Evolutionary conservation across 768 basidiomycete genomes (phyloP).

Genomic region (Leccinellum rugosiceps): DNA sequence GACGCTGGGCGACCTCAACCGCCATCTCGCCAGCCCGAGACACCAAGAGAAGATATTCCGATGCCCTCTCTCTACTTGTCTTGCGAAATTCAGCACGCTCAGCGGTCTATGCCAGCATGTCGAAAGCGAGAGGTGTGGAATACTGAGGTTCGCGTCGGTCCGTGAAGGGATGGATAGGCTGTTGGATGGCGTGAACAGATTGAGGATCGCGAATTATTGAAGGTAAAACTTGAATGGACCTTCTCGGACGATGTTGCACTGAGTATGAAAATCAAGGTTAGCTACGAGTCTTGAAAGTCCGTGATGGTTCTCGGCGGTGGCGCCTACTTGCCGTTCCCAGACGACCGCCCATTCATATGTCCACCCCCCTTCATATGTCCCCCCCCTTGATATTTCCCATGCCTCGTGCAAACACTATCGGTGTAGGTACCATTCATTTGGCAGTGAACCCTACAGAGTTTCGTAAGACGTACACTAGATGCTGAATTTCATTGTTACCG

Average conservation of each 20-base stretch:
- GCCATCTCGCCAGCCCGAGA: slow-evolving; percentile 60
- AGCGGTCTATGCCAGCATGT: slow-evolving; percentile 64
- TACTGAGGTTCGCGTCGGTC: slow-evolving; percentile 45
- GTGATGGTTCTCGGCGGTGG: slow-evolving; percentile 24
- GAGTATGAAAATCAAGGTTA: slow-evolving; percentile 18
- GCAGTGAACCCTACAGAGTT: neutral
- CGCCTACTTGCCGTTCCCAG: slow-evolving; percentile 7
- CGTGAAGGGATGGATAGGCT: slow-evolving; percentile 38
- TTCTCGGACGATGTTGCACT: neutral
- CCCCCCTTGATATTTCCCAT: neutral
- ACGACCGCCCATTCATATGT: slow-evolving; percentile 22
- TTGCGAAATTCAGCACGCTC: slow-evolving; percentile 43
- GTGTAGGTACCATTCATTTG: slow-evolving; percentile 9
- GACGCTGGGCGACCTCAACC: slow-evolving; percentile 47
- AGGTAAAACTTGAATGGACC: slow-evolving; percentile 4
- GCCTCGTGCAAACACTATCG: slow-evolving; percentile 15
- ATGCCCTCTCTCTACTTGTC: slow-evolving; percentile 51
- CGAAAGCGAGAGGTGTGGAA: slow-evolving; percentile 59
- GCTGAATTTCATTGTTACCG: slow-evolving; percentile 12
- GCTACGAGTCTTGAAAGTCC: slow-evolving; percentile 21
- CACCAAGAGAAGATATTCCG: slow-evolving; percentile 53
- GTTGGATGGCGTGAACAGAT: slow-evolving; percentile 12
- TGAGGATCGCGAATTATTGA: slow-evolving; percentile 1
- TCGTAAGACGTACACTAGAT: slow-evolving; percentile 3
- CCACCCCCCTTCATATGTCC: slow-evolving; percentile 5